A percentile compares a stretch with the other conserved stretches of the same genome.
Evolutionary conservation across 495 filamentous ascomycete genomes (phyloP).

Genomic region (Lichina pygmaea): DNA sequence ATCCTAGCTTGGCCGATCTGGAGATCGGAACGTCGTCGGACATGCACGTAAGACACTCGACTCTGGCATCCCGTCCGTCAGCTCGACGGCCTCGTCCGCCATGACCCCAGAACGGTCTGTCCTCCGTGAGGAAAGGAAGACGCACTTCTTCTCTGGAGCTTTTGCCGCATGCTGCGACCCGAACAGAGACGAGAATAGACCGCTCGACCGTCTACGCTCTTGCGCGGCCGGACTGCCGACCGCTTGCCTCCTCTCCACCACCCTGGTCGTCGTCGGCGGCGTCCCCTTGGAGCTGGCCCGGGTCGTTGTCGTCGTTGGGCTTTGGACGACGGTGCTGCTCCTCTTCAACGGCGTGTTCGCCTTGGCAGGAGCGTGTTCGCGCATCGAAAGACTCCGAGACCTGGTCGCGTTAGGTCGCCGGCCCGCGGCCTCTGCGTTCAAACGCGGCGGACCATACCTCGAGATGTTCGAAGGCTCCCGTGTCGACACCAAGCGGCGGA

Average conservation of each 20-base stretch:
- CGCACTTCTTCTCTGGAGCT: constrained; percentile 1
- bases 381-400: not conserved
- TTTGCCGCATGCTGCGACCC: not conserved
- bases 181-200: not conserved
- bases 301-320: not conserved
- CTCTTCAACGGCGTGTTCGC: not conserved
- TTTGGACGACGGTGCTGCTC: not conserved
- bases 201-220: not conserved
- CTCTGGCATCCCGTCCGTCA: constrained; percentile 12
- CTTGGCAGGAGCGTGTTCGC: not conserved
- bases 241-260: not conserved
- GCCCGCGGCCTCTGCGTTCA: not conserved
- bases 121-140: not conserved
- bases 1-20: constrained; percentile 40
- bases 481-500: not conserved
- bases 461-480: not conserved
- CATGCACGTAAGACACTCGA: constrained; percentile 42
- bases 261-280: not conserved
- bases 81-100: not conserved
- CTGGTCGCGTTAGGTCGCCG: not conserved
- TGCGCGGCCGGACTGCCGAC: not conserved
- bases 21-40: constrained; percentile 28
- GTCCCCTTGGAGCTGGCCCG: not conserved
- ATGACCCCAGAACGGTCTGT: not conserved
- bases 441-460: not conserved